Percentiles rank a stretch among this genome's conserved stretches.
Conservation (phyloP, 352 stramenopile species). For the Globisporangium spinosum region DNA sequence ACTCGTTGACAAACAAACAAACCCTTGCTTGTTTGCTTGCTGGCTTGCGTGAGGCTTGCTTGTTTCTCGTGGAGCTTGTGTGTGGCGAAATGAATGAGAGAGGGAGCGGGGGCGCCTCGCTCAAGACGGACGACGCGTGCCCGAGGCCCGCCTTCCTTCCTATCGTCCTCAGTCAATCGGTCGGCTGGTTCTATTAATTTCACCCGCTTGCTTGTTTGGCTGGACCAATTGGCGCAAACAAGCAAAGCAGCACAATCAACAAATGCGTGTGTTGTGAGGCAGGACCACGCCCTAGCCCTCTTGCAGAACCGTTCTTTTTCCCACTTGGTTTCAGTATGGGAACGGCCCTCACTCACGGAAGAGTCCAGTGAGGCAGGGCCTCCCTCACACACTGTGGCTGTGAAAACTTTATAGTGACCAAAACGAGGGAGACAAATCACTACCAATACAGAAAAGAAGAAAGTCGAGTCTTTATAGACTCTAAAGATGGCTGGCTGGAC, state of each 20-base stretch:
- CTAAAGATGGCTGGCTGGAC: too few species aligned
- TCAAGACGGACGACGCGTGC: background rate
- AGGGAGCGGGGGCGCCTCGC: background rate
- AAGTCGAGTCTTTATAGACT: too few species aligned
- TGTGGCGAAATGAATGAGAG: background rate
- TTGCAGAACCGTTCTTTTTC: background rate
- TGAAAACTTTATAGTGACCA: background rate
- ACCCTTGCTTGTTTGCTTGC: background rate
- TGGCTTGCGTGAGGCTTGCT: background rate
- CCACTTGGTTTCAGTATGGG: background rate
- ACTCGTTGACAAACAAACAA: background rate
- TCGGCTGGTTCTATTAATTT: background rate
- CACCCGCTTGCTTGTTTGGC: background rate
- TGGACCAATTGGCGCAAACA: background rate
- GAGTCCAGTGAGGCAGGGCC: background rate
- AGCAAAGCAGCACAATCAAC: background rate
- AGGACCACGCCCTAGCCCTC: background rate
- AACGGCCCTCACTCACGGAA: background rate
- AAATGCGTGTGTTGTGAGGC: background rate
- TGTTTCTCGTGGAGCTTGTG: background rate
- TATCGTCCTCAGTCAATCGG: background rate
- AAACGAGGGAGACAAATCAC: background rate
- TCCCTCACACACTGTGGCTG: background rate
- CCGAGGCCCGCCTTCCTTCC: background rate
- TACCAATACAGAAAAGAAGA: too few species aligned